Evolutionary conservation across 148 eudicot genomes (phyloP), one percentile per base, ranked within the genome.

Genomic region (Rhododendron mucronatum): DNA sequence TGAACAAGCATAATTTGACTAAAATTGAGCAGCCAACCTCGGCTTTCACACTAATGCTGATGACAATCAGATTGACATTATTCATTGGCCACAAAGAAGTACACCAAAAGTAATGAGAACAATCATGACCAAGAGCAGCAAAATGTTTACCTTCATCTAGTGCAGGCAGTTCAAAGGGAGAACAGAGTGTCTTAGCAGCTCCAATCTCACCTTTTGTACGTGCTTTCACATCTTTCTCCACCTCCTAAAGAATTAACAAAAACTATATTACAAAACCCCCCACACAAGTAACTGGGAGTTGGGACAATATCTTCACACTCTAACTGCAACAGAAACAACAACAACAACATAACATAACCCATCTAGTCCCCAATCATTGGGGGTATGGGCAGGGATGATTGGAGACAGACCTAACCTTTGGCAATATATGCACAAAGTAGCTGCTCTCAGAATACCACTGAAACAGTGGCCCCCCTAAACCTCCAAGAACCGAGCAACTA

Each of bases 161-260:
- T 88, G 85, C 92, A 45, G 99, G 98, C 93, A 95, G 99, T 65
- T 95, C 98, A 88, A 97, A 93, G 61, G 99, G 99, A 59, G 99
- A 88, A 80, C 99, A 97, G 7, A 97, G 89, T 18, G 98, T 92
- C 92, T 97, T 97, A 0, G 96, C 98, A 39, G 99, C 99, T 80
- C 99, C 99, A 82, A 88, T 92, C 82, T 97, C 99, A 74, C 98
- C 99, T 89, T 97, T 97, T 41, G 99, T 95, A 81, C 98, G 89
- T 67, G 94, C 84, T 89, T 97, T 97, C 55, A 97, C 99, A 83
- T 94, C 95, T 85, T 93, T 94, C 92, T 97, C 99, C 65, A 95
- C 99, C 78, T 97, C 99, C 99, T 97, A 84, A 7, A 85, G 41
- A 23, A 86, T 80, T n/a, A 55, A 37, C 39, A 86, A 71, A 81